Evolutionary conservation across 768 basidiomycete species (phyloP), one percentile per base, ranked within the genome.

Genomic region (Mycena galericulata): DNA sequence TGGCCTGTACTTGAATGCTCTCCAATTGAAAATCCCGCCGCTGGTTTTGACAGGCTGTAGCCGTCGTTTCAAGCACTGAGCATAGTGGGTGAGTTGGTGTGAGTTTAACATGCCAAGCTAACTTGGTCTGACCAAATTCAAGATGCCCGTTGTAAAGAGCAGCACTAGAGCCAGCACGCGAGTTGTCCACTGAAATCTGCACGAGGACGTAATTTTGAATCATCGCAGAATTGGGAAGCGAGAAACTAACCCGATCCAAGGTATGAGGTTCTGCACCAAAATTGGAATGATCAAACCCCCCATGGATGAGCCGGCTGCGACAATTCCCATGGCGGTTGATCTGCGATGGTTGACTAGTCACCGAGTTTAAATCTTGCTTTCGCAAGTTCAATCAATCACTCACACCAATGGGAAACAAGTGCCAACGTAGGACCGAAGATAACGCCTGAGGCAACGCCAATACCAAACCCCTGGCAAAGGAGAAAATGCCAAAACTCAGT

Each of bases 151-250:
- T 1, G 84, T 74, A 17, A 83, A 68, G 1, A 91, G 67, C 0
- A 92, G 75, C 11, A 92, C 86, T 68, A 93, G 88, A 2, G 88
- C 92, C 46, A 93, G 78, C 34, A 90, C 86, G 15, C 93, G 84
- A 84, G 92, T 87, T 0, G 92, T 92, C 93, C 92, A 94, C 68
- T 82, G 81, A 76, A 94, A 94, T n/a, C 92, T 93, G 38, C 2
- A 15, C 22, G 15, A 2, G 7, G 26, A 18, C 45, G 20, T 47
- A 45, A 49, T 29, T 12, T 36, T 20, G 30, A 17, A 26, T 18
- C 26, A 30, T 51, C 20, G 32, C 18, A 27, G 30, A n/a, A 3
- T 29, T 17, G 4, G 46, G 12, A 51, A 4, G 17, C 51, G 61
- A 26, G n/a, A 9, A 3, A 55, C 76, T 29, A 72, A 86, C 85